These are phyloP conservation scores for Kurtzmaniella quercitrusa DNA, from an alignment of 1,139 yeast genomes.

Conservation along the genomic window DNA sequence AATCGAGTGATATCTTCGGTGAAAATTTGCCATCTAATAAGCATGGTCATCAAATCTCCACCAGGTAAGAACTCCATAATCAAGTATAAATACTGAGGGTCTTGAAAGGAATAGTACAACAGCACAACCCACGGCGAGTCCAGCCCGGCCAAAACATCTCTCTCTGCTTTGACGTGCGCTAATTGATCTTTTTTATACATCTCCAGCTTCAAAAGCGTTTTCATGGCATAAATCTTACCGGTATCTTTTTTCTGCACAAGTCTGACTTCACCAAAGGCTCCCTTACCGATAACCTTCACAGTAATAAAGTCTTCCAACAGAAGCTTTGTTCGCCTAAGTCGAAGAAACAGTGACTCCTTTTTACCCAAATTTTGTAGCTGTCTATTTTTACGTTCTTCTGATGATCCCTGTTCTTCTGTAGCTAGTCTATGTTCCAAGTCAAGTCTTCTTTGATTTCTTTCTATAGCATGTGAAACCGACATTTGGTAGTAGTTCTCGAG, in stretches of 20 bases:
- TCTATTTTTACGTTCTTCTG: slow-evolving; percentile 72
- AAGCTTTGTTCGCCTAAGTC: slow-evolving; percentile 71
- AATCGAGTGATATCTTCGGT: slow-evolving; percentile 82
- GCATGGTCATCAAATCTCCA: slow-evolving; percentile 85
- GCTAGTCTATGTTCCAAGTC: slow-evolving; percentile 65
- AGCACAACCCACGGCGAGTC: slow-evolving; percentile 90
- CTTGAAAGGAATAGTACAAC: slow-evolving; percentile 76
- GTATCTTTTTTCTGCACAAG: slow-evolving; percentile 79
- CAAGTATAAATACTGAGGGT: slow-evolving; percentile 66
- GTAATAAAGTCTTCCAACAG: slow-evolving; percentile 73
- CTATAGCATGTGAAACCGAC: slow-evolving; percentile 76
- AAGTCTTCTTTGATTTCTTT: slow-evolving; percentile 72
- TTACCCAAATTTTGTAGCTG: slow-evolving; percentile 68
- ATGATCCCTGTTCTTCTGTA: slow-evolving; percentile 56
- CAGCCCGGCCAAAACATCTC: slow-evolving; percentile 81
- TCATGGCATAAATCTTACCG: slow-evolving; percentile 84
- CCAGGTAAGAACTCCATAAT: slow-evolving; percentile 87
- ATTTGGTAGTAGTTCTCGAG: slow-evolving; percentile 73
- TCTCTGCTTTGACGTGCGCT: slow-evolving; percentile 82
- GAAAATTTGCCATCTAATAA: slow-evolving; percentile 81
- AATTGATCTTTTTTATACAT: slow-evolving; percentile 82
- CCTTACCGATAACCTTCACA: slow-evolving; percentile 81
- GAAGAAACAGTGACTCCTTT: slow-evolving; percentile 72
- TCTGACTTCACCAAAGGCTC: slow-evolving; percentile 84
- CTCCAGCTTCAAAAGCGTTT: slow-evolving; percentile 70